These are phyloP conservation scores for Botrytis tulipae DNA, from an alignment of 2,329 filamentous ascomycete species.

Conservation along the genomic window DNA sequence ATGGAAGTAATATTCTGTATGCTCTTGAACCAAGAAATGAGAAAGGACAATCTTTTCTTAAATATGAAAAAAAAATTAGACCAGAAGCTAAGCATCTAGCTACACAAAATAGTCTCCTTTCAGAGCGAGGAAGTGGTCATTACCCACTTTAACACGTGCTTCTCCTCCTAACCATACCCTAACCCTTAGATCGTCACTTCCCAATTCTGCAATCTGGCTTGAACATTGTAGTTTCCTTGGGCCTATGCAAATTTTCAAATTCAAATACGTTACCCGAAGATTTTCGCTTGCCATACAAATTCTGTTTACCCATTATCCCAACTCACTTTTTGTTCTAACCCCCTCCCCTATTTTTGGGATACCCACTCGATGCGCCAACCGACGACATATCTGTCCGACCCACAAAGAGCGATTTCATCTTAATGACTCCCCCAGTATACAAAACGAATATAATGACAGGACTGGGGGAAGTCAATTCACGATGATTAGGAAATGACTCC, in stretches of 20 bases:
- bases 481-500: background rate
- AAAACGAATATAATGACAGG: background rate
- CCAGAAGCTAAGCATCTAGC: background rate
- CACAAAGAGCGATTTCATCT: background rate
- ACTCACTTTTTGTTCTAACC: background rate
- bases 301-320: background rate
- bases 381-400: background rate
- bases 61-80: background rate
- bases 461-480: background rate
- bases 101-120: background rate
- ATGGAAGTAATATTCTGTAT: background rate
- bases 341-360: background rate
- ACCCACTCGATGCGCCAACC: background rate
- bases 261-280: background rate
- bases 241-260: background rate
- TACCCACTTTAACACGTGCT: background rate
- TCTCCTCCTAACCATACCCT: background rate
- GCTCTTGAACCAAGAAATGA: background rate
- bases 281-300: background rate
- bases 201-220: background rate
- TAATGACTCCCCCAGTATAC: background rate
- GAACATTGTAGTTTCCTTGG: background rate
- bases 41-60: background rate
- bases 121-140: background rate
- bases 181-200: background rate